Percentiles rank a stretch among this genome's conserved stretches.
These are phyloP conservation scores for Lasiodiplodia gonubiensis DNA, from an alignment of 2,329 filamentous ascomycete genomes.

Conservation along the genomic window DNA sequence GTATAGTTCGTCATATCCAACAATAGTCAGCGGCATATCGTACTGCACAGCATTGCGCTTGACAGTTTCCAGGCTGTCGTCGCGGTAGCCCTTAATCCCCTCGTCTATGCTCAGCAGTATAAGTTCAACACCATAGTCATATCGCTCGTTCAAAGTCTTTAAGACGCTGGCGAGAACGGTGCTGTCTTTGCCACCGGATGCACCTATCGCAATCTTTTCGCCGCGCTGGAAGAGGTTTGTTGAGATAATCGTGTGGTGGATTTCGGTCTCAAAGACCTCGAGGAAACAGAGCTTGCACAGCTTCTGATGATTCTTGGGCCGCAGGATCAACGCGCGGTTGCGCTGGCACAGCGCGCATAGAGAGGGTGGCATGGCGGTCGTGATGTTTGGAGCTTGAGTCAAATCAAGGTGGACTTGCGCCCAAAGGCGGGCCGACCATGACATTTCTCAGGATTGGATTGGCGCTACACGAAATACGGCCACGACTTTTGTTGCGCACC, in stretches of 20 bases:
- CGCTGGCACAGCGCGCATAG: constrained; percentile 77
- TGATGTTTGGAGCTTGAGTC: constrained; percentile 25
- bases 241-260: constrained; percentile 87
- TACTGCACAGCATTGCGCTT: constrained; percentile 93
- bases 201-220: constrained; percentile 90
- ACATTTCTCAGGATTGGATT: constrained; percentile 6
- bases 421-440: not conserved
- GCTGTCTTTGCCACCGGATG: constrained; percentile 96
- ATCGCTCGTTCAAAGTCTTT: constrained; percentile 89
- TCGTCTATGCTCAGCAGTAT: constrained; percentile 93
- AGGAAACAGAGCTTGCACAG: constrained; percentile 92
- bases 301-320: constrained; percentile 93
- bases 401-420: not conserved
- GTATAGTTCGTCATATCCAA: constrained; percentile 92
- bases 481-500: constrained; percentile 10
- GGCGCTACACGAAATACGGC: not conserved
- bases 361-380: constrained; percentile 72
- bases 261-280: constrained; percentile 84
- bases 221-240: constrained; percentile 81
- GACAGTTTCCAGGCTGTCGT: constrained; percentile 94
- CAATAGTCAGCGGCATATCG: constrained; percentile 86
- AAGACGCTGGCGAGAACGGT: constrained; percentile 94
- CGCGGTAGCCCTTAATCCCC: constrained; percentile 94
- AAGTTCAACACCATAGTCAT: constrained; percentile 84
- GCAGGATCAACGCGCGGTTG: constrained; percentile 83